Base-by-base conservation (phyloP, 2,329 filamentous ascomycete species). In the Colletotrichum gloeosporioides region DNA sequence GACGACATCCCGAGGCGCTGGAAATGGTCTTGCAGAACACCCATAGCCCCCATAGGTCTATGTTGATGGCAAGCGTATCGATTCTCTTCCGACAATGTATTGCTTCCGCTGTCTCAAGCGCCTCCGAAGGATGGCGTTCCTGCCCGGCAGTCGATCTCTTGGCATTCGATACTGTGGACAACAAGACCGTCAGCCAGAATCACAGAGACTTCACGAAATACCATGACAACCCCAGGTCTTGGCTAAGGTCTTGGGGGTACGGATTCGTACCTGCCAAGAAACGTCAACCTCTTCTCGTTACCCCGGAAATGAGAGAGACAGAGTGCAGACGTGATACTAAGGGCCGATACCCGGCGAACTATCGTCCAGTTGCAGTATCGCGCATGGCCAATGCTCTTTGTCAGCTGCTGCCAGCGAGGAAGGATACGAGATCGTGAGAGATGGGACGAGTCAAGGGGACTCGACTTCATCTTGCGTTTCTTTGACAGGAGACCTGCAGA, bases 381-480 rank as follows among this genome's bases (percentile, higher is more conserved):
- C 36, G 25, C 59, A 12, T 64, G 63, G 63, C 63, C 31, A 16
- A 59, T 49, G 73, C 69, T 44, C 31, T 57, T 57, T 73, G 59
- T 73, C 44, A 49, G 63, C 25, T 69, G 39, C 44, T 36, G 57
- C 59, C 49, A 63, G 59, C 55, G 36, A 63, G 18, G 59, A 63
- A 66, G 12, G 25, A 65, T 62, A 69, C 74, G 64, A 74, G 57
- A 57, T 29, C 27, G 16, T 16, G 34, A 34, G 57, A 77, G 49
- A 75, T 71, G 39, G 75, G 61, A 77, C 59, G 71, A 75, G 71
- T 74, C 71, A 75, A 59, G 34, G 61, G 16, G 18, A n/a, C 39
- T 49, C 25, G 65, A 34, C 44, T 22, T 6, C 34, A 34, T 27
- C n/a, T 29, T 75, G 65, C 25, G 61, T 39, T 71, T 62, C 66